Evolutionary conservation across 345 rosid genomes (phyloP).

Genomic region (Heritiera fomes): DNA sequence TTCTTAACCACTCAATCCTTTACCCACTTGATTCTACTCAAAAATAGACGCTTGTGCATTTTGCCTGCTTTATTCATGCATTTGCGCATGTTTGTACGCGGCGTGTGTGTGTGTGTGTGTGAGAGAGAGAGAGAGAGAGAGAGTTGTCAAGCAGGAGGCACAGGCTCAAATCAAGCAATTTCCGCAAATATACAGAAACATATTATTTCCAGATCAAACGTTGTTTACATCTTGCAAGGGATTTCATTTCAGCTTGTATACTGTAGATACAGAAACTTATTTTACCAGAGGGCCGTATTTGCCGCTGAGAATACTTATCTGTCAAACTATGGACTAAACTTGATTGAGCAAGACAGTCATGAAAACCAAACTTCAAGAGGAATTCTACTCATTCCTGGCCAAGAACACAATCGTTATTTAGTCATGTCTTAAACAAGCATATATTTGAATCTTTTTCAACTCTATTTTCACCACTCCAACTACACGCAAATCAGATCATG

Average conservation of each 20-base stretch:
- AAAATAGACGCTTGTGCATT: no score
- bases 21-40: no score
- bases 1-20: no score
- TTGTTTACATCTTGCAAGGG: neutral
- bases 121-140: neutral
- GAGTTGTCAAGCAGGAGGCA: neutral
- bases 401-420: neutral
- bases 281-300: no score
- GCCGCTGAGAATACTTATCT: neutral
- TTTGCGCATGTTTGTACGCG: no score
- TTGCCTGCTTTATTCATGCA: neutral
- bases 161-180: neutral
- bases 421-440: no score
- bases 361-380: neutral
- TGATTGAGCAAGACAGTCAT: neutral
- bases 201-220: neutral
- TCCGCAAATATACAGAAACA: neutral
- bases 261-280: neutral
- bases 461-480: no score
- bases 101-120: no score
- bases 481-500: no score
- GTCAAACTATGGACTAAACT: neutral
- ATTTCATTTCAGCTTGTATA: neutral
- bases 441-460: no score
- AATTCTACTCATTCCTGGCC: conserved; percentile 14